Percentiles rank a stretch among this genome's conserved stretches.
Evolutionary conservation across 345 rosid genomes (phyloP).

Genomic region (Draba incana): DNA sequence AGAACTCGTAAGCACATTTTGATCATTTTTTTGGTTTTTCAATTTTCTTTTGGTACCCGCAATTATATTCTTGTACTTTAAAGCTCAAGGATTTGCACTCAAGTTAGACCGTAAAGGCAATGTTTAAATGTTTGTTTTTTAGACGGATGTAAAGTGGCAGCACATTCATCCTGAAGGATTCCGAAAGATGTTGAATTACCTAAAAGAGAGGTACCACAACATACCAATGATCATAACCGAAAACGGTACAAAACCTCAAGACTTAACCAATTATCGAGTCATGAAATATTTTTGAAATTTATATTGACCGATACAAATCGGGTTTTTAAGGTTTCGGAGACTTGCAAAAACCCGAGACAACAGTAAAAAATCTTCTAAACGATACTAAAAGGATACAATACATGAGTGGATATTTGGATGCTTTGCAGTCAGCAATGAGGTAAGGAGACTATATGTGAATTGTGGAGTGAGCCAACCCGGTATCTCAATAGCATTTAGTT

Average conservation of each 20-base stretch:
- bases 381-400: slow-evolving; percentile 62
- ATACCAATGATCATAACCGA: slow-evolving; percentile 65
- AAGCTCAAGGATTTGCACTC: too few species aligned
- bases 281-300: slow-evolving; percentile 4
- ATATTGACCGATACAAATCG: not conserved
- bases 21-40: not conserved
- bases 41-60: not conserved
- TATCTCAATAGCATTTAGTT: not conserved
- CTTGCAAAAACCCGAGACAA: slow-evolving; percentile 28
- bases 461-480: not conserved
- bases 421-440: slow-evolving; percentile 59
- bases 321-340: slow-evolving; percentile 53
- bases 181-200: slow-evolving; percentile 49
- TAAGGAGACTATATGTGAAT: slow-evolving; percentile 23
- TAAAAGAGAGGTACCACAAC: slow-evolving; percentile 57
- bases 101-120: too few species aligned
- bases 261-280: slow-evolving; percentile 7
- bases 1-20: slow-evolving; percentile 49
- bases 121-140: not conserved
- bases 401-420: slow-evolving; percentile 53
- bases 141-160: slow-evolving; percentile 67
- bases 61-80: not conserved
- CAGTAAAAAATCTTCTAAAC: slow-evolving; percentile 35
- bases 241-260: slow-evolving; percentile 51
- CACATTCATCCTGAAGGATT: slow-evolving; percentile 55